phyloP scores from a whole-genome alignment of 345 rosid species.

The Salix dunnii region DNA sequence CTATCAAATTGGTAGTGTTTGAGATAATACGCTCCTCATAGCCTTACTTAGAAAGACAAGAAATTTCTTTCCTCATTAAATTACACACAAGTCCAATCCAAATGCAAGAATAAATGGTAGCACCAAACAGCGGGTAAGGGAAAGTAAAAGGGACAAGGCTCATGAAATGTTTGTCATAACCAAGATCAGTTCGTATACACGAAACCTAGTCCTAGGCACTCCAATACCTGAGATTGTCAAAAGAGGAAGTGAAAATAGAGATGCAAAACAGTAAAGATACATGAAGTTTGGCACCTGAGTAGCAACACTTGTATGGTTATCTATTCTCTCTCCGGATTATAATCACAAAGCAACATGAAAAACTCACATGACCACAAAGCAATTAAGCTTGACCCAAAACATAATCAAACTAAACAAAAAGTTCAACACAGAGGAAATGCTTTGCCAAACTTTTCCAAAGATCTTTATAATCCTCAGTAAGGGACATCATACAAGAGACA shows the following conservation, averaged over 20 bases:
- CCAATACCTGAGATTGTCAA: neutral
- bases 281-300: neutral
- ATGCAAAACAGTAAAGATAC: neutral
- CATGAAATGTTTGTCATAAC: neutral
- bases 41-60: neutral
- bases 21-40: neutral
- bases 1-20: neutral
- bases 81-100: neutral
- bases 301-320: neutral
- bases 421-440: neutral
- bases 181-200: neutral
- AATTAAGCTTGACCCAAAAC: neutral
- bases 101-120: neutral
- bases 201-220: neutral
- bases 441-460: neutral
- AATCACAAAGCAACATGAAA: neutral
- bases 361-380: neutral
- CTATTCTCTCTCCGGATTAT: neutral
- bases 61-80: neutral
- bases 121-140: neutral
- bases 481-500: too few relatives aligned
- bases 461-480: neutral
- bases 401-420: neutral
- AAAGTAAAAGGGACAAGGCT: neutral
- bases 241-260: neutral